Evolutionary conservation across 73 alveolate species (phyloP).

Genomic region (Tetrahymena borealis): DNA sequence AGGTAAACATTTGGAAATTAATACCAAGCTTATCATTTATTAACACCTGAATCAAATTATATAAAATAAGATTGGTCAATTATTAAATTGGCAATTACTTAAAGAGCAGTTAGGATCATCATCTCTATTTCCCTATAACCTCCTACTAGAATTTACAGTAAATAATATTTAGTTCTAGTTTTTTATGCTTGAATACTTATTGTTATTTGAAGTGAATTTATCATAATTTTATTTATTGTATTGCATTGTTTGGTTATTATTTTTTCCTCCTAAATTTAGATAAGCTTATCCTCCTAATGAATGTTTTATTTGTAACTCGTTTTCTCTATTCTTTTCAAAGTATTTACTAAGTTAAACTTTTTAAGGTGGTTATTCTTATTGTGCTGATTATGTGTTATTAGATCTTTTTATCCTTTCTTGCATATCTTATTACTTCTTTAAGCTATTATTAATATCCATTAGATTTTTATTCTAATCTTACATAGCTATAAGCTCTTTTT

Average conservation of each 20-base stretch:
- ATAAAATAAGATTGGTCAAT: too few relatives aligned
- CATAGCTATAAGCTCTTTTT: not conserved
- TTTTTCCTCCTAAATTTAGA: not conserved
- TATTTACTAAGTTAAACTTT: not conserved
- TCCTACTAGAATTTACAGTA: not conserved
- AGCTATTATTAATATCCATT: not conserved
- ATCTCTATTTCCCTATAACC: not conserved
- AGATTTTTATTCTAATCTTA: not conserved
- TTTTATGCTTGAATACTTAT: not conserved
- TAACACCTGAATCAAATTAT: too few relatives aligned
- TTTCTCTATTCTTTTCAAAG: not conserved
- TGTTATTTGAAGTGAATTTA: not conserved
- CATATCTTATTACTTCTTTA: not conserved
- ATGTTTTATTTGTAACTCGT: not conserved
- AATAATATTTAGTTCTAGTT: not conserved
- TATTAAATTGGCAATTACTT: too few relatives aligned
- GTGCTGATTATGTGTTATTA: too few relatives aligned
- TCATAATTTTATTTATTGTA: not conserved
- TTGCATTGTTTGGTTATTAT: not conserved
- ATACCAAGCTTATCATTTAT: too few relatives aligned
- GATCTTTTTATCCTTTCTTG: not conserved
- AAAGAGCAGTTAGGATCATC: too few relatives aligned
- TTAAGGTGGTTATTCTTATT: not conserved
- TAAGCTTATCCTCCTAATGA: not conserved
- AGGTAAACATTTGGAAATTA: too few relatives aligned